These are phyloP conservation scores for Diaporthe nobilis DNA, from an alignment of 2,329 filamentous ascomycete species.

Conservation along the genomic window DNA sequence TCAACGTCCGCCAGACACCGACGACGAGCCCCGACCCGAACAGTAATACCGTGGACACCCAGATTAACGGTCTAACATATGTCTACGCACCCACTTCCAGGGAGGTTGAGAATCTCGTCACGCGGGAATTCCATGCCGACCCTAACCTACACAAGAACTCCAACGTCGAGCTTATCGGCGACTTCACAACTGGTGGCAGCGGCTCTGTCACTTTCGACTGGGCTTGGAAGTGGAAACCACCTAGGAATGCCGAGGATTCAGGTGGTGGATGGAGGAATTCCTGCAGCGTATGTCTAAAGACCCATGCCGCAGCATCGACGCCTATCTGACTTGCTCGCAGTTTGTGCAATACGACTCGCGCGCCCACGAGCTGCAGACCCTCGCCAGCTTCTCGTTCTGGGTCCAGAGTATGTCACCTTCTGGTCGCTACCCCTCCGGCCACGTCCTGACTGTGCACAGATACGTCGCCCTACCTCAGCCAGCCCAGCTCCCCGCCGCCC, in stretches of 20 bases:
- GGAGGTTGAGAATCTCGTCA: slow-evolving; percentile 94
- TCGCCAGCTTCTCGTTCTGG: slow-evolving; percentile 96
- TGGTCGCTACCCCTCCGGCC: slow-evolving; percentile 40
- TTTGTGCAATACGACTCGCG: slow-evolving; percentile 98
- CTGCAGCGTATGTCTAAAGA: slow-evolving; percentile 77
- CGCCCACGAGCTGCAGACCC: slow-evolving; percentile 87
- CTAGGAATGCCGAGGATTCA: slow-evolving; percentile 83
- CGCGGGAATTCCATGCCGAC: slow-evolving; percentile 95
- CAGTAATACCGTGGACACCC: slow-evolving; percentile 74
- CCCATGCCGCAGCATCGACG: background rate
- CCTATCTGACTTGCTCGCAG: slow-evolving; percentile 58
- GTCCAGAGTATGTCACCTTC: slow-evolving; percentile 77
- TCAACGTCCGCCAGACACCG: slow-evolving; percentile 73
- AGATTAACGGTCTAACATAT: slow-evolving; percentile 91
- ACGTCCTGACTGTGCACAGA: slow-evolving; percentile 53
- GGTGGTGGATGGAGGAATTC: slow-evolving; percentile 95
- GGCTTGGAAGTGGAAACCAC: slow-evolving; percentile 97
- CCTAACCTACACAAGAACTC: slow-evolving; percentile 98
- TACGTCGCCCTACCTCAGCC: slow-evolving; percentile 60
- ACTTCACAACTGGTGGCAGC: slow-evolving; percentile 87
- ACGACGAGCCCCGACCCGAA: slow-evolving; percentile 61
- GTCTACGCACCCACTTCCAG: slow-evolving; percentile 87
- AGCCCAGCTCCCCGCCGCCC: slow-evolving; percentile 78
- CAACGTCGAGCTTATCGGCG: slow-evolving; percentile 95
- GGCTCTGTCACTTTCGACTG: slow-evolving; percentile 91